Evolutionary conservation across 2,329 filamentous ascomycete genomes (phyloP).

Genomic region (Neobulgaria alba): DNA sequence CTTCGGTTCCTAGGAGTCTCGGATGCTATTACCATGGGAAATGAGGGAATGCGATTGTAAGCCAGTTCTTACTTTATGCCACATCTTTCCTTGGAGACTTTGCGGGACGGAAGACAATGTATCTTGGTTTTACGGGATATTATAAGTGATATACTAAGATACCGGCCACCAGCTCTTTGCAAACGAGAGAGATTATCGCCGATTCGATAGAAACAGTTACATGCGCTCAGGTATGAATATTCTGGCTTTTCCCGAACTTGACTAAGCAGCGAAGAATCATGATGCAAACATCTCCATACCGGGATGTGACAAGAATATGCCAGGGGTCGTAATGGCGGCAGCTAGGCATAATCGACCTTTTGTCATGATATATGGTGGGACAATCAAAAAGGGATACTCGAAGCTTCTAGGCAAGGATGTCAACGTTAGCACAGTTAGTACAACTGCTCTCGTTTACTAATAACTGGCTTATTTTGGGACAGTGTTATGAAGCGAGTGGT

Average conservation of each 20-base stretch:
- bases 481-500: slow-evolving; percentile 77
- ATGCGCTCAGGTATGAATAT: slow-evolving; percentile 53
- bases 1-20: slow-evolving; percentile 41
- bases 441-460: not conserved
- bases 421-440: slow-evolving; percentile 62
- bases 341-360: slow-evolving; percentile 86
- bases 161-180: slow-evolving; percentile 62
- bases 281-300: slow-evolving; percentile 91
- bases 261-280: slow-evolving; percentile 44
- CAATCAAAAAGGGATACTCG: slow-evolving; percentile 81
- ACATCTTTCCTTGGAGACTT: too few species aligned
- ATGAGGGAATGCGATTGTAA: slow-evolving; percentile 53
- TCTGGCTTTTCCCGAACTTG: not conserved
- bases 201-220: slow-evolving; percentile 92
- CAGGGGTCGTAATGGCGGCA: slow-evolving; percentile 76
- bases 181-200: slow-evolving; percentile 85
- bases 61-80: too few species aligned
- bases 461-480: slow-evolving; percentile 1
- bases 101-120: too few species aligned
- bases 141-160: too few species aligned
- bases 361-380: slow-evolving; percentile 91
- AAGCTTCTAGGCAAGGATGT: slow-evolving; percentile 66
- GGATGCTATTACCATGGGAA: slow-evolving; percentile 82
- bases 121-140: too few species aligned
- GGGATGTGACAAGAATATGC: slow-evolving; percentile 98